Conservation (phyloP, 2,329 filamentous ascomycete species). For the Nothophaeocryptopus gaeumannii region DNA sequence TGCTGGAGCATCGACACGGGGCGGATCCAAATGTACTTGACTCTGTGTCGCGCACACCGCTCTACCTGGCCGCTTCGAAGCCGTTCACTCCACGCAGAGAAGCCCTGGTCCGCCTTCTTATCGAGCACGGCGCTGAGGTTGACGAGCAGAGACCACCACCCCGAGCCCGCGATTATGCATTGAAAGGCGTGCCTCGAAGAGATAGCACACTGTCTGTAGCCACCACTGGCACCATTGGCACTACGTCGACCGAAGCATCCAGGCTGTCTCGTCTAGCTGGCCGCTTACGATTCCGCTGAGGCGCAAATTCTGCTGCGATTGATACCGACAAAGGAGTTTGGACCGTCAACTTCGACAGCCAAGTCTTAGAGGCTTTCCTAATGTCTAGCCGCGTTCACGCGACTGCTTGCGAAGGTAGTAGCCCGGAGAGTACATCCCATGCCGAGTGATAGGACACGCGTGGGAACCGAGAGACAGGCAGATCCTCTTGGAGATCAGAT, state of each 20-base stretch:
- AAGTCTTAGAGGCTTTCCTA: too few relatives aligned
- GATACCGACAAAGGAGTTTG: too few relatives aligned
- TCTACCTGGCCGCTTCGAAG: slow-evolving; percentile 22
- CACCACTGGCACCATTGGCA: slow-evolving; percentile 8
- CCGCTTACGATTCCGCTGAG: not conserved
- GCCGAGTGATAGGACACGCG: too few relatives aligned
- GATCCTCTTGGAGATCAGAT: too few relatives aligned
- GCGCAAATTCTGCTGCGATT: too few relatives aligned
- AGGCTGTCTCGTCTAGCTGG: slow-evolving; percentile 2
- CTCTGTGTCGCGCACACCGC: slow-evolving; percentile 14
- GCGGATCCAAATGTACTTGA: slow-evolving; percentile 22
- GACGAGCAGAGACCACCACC: slow-evolving; percentile 9
- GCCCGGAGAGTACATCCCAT: too few relatives aligned
- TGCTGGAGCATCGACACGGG: slow-evolving; percentile 5
- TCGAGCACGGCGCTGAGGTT: slow-evolving; percentile 17
- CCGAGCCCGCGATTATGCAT: slow-evolving; percentile 3
- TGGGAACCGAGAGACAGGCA: too few relatives aligned
- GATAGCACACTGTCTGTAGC: slow-evolving; percentile 5
- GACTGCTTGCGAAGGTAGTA: too few relatives aligned
- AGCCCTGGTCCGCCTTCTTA: slow-evolving; percentile 17
- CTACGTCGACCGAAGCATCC: slow-evolving; percentile 5
- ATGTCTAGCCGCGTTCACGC: too few relatives aligned
- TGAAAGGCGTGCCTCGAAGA: not conserved
- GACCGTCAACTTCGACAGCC: too few relatives aligned
- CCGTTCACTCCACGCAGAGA: slow-evolving; percentile 13